Evolutionary conservation across 805 yeast species (phyloP).

Genomic region (Cyberlindnera japonica): DNA sequence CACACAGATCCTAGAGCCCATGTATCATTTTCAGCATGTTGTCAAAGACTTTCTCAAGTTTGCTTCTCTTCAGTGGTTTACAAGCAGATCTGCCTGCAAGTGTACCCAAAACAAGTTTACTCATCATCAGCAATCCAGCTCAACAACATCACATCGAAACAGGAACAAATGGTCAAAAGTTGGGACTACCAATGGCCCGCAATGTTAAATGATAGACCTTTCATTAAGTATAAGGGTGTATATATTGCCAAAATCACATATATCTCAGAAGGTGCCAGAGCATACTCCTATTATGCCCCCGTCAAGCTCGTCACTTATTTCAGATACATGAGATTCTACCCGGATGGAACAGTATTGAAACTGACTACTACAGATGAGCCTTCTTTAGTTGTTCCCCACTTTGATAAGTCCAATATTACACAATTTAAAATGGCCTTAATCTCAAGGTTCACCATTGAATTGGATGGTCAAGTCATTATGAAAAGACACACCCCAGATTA

Average conservation of each 20-base stretch:
- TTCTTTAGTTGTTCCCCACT: constrained; percentile 52
- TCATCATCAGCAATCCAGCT: constrained; percentile 39
- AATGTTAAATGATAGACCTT: constrained; percentile 58
- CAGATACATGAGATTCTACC: constrained; percentile 76
- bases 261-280: constrained; percentile 75
- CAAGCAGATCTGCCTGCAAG: constrained; percentile 44
- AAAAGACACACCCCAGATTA: constrained; percentile 60
- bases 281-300: constrained; percentile 66
- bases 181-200: constrained; percentile 38
- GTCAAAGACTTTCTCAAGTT: constrained; percentile 51
- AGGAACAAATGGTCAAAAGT: constrained; percentile 33
- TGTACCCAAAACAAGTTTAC: constrained; percentile 54
- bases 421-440: constrained; percentile 31
- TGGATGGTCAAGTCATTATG: constrained; percentile 49
- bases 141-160: constrained; percentile 34
- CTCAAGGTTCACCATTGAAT: constrained; percentile 45
- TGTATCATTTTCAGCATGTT: constrained; percentile 57
- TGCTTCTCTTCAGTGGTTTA: constrained; percentile 55
- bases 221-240: constrained; percentile 74
- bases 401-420: constrained; percentile 35
- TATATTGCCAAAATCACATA: constrained; percentile 85
- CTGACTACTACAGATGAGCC: constrained; percentile 76
- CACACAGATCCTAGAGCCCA: constrained; percentile 55
- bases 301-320: constrained; percentile 83
- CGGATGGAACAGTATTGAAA: constrained; percentile 71